Evolutionary conservation across 2,329 filamentous ascomycete species (phyloP), one percentile per base, ranked within the genome.

Genomic region (Phialocephala sp.): DNA sequence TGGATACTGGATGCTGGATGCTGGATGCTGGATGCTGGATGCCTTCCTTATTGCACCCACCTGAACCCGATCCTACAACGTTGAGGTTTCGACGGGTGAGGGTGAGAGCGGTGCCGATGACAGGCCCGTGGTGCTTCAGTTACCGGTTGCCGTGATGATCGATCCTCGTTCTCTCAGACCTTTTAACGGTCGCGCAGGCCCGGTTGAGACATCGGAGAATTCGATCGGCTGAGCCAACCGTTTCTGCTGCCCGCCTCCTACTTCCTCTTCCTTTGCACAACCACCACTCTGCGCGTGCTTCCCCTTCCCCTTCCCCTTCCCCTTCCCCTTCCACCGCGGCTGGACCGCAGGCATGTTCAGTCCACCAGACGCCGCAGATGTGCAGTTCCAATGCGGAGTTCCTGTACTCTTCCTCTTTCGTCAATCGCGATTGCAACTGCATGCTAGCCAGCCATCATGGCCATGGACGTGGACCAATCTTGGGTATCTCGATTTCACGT

Each of bases 141-240:
- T 56, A 27, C 52, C 58, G 58, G 3, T 60, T 47, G 57, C 37
- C 11, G 56, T 54, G 45, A 27, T 27, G 24, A 27, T 54, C 47
- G 47, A 27, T 27, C 22, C 41, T 43, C 27, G 6, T 6, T 43
- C 11, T 43, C 41, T n/a, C 15, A 43, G 41, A 6, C 41, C 15
- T 56, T 27, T 12, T 11, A 9, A 36, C 52, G 37, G 37, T 27
- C 20, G 18, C 12, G 41, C 43, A 59, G 24, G 5, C 3, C 27
- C 3, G 6, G 27, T 32, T 6, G 27, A 32, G 27, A 32, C 27
- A 32, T 32, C 27, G 27, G 27, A 32, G 27, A 32, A 32, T 32
- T 32, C 27, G 27, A 32, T 32, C 27, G 27, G 6, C 27, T 32
- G 27, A 32, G 27, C 27, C 27, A 32, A 32, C 27, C 27, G 27